Evolutionary conservation across 352 stramenopile genomes (phyloP).

Genomic region (Phytophthora pluvialis): DNA sequence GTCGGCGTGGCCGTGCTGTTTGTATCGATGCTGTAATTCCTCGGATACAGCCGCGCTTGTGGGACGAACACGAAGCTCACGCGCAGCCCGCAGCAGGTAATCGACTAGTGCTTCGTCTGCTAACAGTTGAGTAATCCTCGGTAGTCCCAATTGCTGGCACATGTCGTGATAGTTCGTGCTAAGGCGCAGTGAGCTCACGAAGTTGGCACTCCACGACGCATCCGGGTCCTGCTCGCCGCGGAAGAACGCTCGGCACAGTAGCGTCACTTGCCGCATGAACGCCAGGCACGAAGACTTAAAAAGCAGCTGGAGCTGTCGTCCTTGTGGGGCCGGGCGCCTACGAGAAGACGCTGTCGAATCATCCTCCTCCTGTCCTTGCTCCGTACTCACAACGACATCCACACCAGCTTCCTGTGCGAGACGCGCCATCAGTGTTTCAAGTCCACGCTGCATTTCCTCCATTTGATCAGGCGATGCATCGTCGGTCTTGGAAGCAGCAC

Average conservation of each 20-base stretch:
- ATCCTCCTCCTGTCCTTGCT: constrained; percentile 9
- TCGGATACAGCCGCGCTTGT: constrained; percentile 54
- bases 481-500: neutral
- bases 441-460: constrained; percentile 50
- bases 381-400: constrained; percentile 24
- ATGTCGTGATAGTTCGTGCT: constrained; percentile 81
- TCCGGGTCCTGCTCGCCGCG: constrained; percentile 80
- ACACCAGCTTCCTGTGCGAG: constrained; percentile 56
- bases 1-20: constrained; percentile 58
- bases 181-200: constrained; percentile 74
- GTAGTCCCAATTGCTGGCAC: constrained; percentile 77
- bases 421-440: constrained; percentile 64
- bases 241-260: constrained; percentile 81
- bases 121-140: constrained; percentile 63
- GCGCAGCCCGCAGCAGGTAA: constrained; percentile 63
- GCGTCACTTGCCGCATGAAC: constrained; percentile 83
- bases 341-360: neutral
- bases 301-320: constrained; percentile 62
- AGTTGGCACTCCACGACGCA: constrained; percentile 78
- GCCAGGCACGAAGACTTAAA: constrained; percentile 78
- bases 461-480: constrained; percentile 35
- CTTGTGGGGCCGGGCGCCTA: constrained; percentile 38
- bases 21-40: constrained; percentile 59
- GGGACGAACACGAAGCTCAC: constrained; percentile 51
- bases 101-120: constrained; percentile 51